phyloP scores from a whole-genome alignment of 106 monocot species.

The Triglochin maritima region DNA sequence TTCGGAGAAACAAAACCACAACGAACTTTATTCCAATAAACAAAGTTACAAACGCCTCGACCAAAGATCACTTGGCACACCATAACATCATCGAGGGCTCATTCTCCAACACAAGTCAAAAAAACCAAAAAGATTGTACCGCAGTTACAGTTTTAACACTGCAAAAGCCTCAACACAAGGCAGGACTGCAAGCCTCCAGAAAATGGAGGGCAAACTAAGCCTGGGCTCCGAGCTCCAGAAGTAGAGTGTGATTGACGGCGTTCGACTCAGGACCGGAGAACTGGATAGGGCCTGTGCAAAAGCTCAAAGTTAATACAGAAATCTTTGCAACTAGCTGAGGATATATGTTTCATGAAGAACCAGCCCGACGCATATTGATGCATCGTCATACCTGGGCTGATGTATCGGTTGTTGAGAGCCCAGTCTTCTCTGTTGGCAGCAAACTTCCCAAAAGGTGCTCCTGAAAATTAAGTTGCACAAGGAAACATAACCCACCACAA shows the following conservation, averaged over 20 bases:
- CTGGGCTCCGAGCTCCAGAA: slow-evolving; percentile 18
- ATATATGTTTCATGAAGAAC: neutral
- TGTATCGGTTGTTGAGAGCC: slow-evolving; percentile 82
- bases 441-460: slow-evolving; percentile 80
- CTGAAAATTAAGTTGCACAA: slow-evolving; percentile 20
- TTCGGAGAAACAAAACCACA: no score
- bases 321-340: neutral
- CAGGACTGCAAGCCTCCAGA: no score
- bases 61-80: no score
- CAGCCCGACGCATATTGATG: no score
- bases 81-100: no score
- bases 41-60: no score
- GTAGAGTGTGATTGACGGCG: slow-evolving; percentile 18
- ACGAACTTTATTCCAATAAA: no score
- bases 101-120: no score
- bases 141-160: no score
- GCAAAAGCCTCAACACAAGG: no score
- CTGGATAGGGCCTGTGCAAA: slow-evolving; percentile 13
- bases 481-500: no score
- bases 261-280: slow-evolving; percentile 14
- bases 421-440: slow-evolving; percentile 77
- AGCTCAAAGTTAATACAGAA: neutral
- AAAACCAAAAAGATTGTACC: no score
- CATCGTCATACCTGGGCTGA: slow-evolving; percentile 66
- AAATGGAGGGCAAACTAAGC: neutral